phyloP scores from a whole-genome alignment of 2,329 filamentous ascomycete species.

The Arthrobotrys entomopaga region DNA sequence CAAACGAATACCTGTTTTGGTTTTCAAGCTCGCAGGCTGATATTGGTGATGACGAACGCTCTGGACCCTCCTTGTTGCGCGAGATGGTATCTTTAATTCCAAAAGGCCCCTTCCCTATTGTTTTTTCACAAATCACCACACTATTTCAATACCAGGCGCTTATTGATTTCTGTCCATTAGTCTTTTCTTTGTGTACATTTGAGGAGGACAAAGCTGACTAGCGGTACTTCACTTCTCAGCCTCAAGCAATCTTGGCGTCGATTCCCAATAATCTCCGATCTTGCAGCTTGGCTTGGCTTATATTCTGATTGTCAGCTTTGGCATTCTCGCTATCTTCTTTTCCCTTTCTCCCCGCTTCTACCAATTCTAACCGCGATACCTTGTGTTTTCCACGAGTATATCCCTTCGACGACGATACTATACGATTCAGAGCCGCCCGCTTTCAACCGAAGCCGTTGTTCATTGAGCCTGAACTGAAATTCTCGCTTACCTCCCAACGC shows the following conservation, averaged over 20 bases:
- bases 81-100: no score
- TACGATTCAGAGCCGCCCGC: slow-evolving; percentile 7
- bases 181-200: slow-evolving; percentile 8
- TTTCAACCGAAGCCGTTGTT: not conserved
- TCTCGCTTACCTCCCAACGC: not conserved
- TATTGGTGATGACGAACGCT: slow-evolving; percentile 29
- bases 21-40: no score
- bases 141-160: no score
- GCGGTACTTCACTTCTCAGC: slow-evolving; percentile 25
- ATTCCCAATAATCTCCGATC: slow-evolving; percentile 24
- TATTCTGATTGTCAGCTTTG: slow-evolving; percentile 23
- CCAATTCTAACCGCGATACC: slow-evolving; percentile 20
- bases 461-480: not conserved
- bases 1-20: slow-evolving; percentile 35
- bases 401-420: not conserved
- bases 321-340: slow-evolving; percentile 12
- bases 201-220: not conserved
- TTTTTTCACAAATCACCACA: no score
- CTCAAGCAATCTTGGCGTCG: slow-evolving; percentile 25
- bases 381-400: not conserved
- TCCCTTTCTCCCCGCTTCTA: not conserved
- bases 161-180: not conserved
- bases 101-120: no score
- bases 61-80: not conserved
- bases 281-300: slow-evolving; percentile 37